Conservation (phyloP, 1,284 basidiomycete species). For the Melampsora americana region DNA sequence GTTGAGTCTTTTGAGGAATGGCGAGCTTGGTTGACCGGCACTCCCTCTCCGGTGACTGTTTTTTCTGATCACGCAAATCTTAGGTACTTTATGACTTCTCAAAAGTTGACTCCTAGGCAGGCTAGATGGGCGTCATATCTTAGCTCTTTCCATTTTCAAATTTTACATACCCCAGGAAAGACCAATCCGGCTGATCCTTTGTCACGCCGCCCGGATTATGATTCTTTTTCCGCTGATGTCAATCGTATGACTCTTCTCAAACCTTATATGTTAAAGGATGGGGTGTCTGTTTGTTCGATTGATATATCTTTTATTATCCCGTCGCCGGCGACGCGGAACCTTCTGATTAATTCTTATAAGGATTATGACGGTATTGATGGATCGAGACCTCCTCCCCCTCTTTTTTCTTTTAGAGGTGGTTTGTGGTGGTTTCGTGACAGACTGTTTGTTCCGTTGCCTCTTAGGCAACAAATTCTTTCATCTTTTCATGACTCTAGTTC, state of each 20-base stretch:
- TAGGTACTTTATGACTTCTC: no score
- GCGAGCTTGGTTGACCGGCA: slow-evolving; percentile 25
- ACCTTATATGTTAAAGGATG: no score
- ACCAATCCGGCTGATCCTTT: no score
- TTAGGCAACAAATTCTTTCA: not conserved
- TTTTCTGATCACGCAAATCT: slow-evolving; percentile 42
- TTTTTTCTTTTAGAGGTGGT: not conserved
- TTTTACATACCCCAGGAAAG: slow-evolving; percentile 15
- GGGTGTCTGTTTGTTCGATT: not conserved
- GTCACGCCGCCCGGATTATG: no score
- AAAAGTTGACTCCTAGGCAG: no score
- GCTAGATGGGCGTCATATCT: no score
- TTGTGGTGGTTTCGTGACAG: not conserved
- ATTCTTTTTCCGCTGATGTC: no score
- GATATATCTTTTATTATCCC: not conserved
- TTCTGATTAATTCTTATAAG: not conserved
- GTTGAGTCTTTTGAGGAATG: no score
- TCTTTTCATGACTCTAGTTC: not conserved
- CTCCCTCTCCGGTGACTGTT: not conserved
- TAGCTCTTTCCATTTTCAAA: no score
- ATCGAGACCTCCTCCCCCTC: not conserved
- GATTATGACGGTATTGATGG: not conserved
- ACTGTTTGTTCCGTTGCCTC: not conserved
- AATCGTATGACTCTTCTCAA: no score
- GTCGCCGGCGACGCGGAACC: not conserved